Evolutionary conservation across 345 rosid species (phyloP).

Genomic region (Lepidium africanum): DNA sequence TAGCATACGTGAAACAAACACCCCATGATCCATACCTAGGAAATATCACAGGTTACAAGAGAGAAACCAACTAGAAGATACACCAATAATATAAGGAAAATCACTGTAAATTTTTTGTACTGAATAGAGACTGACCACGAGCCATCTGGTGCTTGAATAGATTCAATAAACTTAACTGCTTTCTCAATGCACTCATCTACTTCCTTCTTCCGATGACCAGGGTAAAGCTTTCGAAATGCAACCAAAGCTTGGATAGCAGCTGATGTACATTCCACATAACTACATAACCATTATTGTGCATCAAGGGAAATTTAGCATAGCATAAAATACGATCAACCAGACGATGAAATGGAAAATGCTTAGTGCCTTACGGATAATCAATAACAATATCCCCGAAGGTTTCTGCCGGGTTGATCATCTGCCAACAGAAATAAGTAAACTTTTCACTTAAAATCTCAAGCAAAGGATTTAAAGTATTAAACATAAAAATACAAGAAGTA

Average conservation of each 20-base stretch:
- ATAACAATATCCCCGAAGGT: constrained; percentile 97
- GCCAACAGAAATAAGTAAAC: constrained; percentile 19
- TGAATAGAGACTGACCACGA: constrained; percentile 65
- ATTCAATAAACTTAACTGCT: constrained; percentile 59
- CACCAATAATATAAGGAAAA: not conserved
- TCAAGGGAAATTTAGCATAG: constrained; percentile 6
- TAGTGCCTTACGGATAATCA: constrained; percentile 80
- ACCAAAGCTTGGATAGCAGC: constrained; percentile 86
- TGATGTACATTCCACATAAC: constrained; percentile 92
- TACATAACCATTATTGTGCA: constrained; percentile 24
- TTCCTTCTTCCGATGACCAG: constrained; percentile 72
- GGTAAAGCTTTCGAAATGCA: constrained; percentile 55
- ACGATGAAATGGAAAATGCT: constrained; percentile 4
- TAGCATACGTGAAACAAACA: constrained; percentile 81
- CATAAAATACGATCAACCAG: not conserved
- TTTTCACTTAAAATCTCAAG: not conserved
- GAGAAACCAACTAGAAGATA: not conserved
- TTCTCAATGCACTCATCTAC: constrained; percentile 64
- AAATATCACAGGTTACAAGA: not conserved
- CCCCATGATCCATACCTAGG: constrained; percentile 96
- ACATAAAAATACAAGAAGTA: not conserved
- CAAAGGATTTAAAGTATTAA: not conserved
- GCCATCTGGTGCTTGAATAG: constrained; percentile 71
- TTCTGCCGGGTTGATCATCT: constrained; percentile 96
- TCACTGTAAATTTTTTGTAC: not conserved